A percentile compares a stretch with the other conserved stretches of the same genome.
Evolutionary conservation across 306 rosid genomes (phyloP).

Genomic region (Sechiopsis laciniata): DNA sequence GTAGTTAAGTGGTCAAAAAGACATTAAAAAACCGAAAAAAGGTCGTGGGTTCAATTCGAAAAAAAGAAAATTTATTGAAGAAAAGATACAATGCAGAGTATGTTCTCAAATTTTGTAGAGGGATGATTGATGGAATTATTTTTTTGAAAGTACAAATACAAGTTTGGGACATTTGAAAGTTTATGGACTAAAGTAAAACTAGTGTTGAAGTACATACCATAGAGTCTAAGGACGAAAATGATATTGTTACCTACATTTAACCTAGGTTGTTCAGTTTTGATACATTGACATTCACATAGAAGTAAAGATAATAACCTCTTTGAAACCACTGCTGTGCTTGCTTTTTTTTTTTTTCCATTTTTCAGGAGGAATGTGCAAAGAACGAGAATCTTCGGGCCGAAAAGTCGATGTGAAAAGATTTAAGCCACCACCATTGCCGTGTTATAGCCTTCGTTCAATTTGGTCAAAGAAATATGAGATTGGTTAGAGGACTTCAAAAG

Average conservation of each 20-base stretch:
- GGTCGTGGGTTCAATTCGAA: too few relatives aligned
- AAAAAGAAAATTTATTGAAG: too few relatives aligned
- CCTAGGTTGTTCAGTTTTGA: neutral
- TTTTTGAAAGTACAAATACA: too few relatives aligned
- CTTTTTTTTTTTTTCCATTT: constrained; percentile 26
- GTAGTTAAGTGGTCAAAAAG: too few relatives aligned
- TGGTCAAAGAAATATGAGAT: neutral
- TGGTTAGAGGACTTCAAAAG: neutral
- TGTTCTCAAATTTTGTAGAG: too few relatives aligned
- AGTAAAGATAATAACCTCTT: constrained; percentile 1
- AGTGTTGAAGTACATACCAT: too few relatives aligned
- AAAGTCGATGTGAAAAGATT: constrained; percentile 29
- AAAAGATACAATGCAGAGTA: too few relatives aligned
- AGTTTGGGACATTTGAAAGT: too few relatives aligned
- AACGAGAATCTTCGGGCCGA: constrained; percentile 39
- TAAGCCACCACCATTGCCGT: neutral
- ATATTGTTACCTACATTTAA: neutral
- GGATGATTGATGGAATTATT: too few relatives aligned
- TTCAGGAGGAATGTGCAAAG: constrained; percentile 63
- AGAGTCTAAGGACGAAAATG: too few relatives aligned
- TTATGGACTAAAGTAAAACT: too few relatives aligned
- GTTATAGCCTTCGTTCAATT: constrained; percentile 7
- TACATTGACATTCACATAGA: neutral
- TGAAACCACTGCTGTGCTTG: constrained; percentile 6
- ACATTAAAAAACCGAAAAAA: too few relatives aligned